Base-by-base conservation (phyloP, 352 stramenopile species). In the Phytopythium vexans region DNA sequence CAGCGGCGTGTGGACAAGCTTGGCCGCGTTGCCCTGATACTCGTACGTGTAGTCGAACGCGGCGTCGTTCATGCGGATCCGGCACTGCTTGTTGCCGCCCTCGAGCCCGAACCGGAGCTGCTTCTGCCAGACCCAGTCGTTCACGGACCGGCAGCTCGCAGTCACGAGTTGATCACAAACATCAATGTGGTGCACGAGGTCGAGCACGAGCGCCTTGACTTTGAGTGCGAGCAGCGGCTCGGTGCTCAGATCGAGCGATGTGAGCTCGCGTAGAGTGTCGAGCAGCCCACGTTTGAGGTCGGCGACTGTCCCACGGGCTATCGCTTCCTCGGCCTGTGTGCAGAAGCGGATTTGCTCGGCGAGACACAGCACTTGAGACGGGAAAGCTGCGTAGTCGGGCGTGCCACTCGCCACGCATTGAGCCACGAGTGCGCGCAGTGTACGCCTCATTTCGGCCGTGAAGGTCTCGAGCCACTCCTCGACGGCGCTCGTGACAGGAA, bases 171-270 rank as follows among this genome's bases (percentile, higher is more conserved):
- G 88, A 40, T 98, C 88, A 41, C 95, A 94, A 0, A 98, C 87
- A 54, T 98, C 94, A 36, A 98, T 95, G 54, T 97, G 87, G 41
- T 98, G 95, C n/a, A 98, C 88, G 3, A 98, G 68, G 45, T 98
- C 95, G 7, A 98, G 66, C 39, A 98, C 88, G 6, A 98, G 78
- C 4, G 85, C 88, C 62, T 98, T 98, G 11, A 96, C 82, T 52
- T 98, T 98, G 40, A 98, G 74, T 55, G 87, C 92, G 74, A 95
- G 89, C 10, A 98, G 74, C 38, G 84, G 63, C 49, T 96, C 82
- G 0, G 74, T 82, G 41, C 82, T 94, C 31, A 98, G 62, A 47
- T 98, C 93, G 34, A 96, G 62, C 6, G 77, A 85, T 33, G 82
- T 92, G 2, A 93, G 58, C 54, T 90, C 78, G 3, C 79, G 66